phyloP scores from a whole-genome alignment of 2,329 filamentous ascomycete species.

The Xylariaceae sp. region DNA sequence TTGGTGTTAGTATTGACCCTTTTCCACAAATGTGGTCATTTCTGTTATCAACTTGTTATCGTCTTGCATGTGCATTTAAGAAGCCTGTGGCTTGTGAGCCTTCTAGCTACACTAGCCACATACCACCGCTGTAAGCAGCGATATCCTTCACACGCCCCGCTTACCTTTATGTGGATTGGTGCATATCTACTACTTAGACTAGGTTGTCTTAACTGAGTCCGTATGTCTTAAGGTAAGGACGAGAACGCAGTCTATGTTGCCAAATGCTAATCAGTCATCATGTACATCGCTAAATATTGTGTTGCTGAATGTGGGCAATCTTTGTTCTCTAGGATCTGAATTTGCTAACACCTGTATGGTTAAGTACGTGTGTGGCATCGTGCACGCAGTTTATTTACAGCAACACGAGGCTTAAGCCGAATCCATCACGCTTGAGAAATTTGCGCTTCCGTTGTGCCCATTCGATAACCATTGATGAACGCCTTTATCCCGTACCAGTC shows the following conservation, averaged over 20 bases:
- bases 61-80: neutral
- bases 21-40: constrained; percentile 25
- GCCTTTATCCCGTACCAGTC: constrained; percentile 35
- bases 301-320: neutral
- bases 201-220: too few relatives aligned
- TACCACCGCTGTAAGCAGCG: too few relatives aligned
- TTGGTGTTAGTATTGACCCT: constrained; percentile 15
- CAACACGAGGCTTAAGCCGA: neutral
- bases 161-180: too few relatives aligned
- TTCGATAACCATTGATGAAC: constrained; percentile 36
- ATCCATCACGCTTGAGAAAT: constrained; percentile 5
- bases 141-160: too few relatives aligned
- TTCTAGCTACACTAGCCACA: too few relatives aligned
- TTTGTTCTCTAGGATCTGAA: constrained; percentile 4
- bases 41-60: constrained; percentile 22
- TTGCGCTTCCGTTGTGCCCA: constrained; percentile 28
- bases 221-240: too few relatives aligned
- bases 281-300: too few relatives aligned
- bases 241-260: too few relatives aligned
- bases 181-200: too few relatives aligned
- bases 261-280: too few relatives aligned
- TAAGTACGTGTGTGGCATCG: constrained; percentile 11
- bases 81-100: neutral
- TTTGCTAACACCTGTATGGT: constrained; percentile 7
- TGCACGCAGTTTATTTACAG: constrained; percentile 19